Evolutionary conservation across 495 filamentous ascomycete species (phyloP).

Genomic region (Aspergillus indologenus): DNA sequence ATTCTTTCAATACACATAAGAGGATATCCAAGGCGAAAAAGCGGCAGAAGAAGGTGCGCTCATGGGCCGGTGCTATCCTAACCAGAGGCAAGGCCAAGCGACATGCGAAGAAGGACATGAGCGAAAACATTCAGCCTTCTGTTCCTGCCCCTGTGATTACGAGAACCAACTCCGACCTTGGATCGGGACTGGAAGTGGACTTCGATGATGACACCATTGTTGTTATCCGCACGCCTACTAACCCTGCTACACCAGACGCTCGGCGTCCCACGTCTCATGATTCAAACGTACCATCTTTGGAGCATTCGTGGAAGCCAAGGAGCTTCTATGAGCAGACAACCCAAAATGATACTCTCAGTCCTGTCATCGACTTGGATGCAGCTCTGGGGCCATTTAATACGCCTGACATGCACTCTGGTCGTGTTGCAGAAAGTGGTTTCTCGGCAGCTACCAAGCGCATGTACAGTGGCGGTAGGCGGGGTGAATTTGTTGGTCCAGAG

Average conservation of each 20-base stretch:
- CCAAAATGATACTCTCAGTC: conserved; percentile 58
- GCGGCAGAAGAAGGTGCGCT: conserved; percentile 74
- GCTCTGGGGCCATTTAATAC: conserved; percentile 93
- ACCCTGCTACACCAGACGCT: conserved; percentile 31
- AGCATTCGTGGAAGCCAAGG: conserved; percentile 47
- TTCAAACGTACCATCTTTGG: conserved; percentile 27
- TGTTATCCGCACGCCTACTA: conserved; percentile 45
- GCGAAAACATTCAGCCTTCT: conserved; percentile 24
- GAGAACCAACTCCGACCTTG: conserved; percentile 41
- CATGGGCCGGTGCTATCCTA: conserved; percentile 76
- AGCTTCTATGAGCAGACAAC: conserved; percentile 49
- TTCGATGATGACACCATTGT: conserved; percentile 55
- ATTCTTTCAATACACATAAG: conserved; percentile 24
- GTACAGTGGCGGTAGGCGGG: conserved; percentile 77
- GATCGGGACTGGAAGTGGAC: conserved; percentile 45
- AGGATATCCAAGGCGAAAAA: conserved; percentile 53
- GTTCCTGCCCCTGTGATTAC: conserved; percentile 43
- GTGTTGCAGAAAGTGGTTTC: conserved; percentile 54
- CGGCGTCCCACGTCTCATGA: conserved; percentile 26
- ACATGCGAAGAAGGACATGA: conserved; percentile 33
- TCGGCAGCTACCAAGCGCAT: conserved; percentile 67
- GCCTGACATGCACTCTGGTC: conserved; percentile 49
- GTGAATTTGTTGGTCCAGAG: conserved; percentile 73
- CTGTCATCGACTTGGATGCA: conserved; percentile 91
- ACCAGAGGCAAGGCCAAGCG: conserved; percentile 59